Conservation (phyloP, 179 eudicot genomes). For the Patellifolia procumbens region DNA sequence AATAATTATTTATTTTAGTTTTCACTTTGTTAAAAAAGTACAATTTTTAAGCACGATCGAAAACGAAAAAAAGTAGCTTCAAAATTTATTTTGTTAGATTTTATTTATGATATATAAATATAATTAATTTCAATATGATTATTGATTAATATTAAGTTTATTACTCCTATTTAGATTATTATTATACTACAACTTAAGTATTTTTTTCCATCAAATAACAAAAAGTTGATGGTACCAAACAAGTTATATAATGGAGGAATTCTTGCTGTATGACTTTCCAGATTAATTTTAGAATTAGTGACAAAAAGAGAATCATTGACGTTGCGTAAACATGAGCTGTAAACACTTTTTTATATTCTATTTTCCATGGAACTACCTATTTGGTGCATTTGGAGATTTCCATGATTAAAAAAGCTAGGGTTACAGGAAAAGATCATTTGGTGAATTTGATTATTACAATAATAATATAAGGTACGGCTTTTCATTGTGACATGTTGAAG, state of each 20-base stretch:
- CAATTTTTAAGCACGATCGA: too few species aligned
- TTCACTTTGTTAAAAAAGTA: too few species aligned
- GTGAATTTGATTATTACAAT: background rate
- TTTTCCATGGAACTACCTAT: background rate
- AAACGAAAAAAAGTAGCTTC: too few species aligned
- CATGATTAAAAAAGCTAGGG: constrained; percentile 18
- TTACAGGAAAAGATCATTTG: constrained; percentile 1
- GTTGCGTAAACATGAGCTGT: constrained; percentile 32
- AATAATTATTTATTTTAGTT: too few species aligned
- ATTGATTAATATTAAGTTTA: too few species aligned
- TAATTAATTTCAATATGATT: too few species aligned
- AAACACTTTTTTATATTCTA: constrained; percentile 8
- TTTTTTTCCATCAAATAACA: background rate
- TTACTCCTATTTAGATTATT: too few species aligned
- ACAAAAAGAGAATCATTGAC: background rate
- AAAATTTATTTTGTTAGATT: too few species aligned
- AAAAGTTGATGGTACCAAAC: background rate
- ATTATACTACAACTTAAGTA: too few species aligned
- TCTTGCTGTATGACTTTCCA: background rate
- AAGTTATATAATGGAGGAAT: background rate
- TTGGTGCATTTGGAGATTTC: background rate
- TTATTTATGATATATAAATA: too few species aligned
- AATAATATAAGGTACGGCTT: background rate
- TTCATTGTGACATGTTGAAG: background rate
- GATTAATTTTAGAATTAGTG: background rate